Evolutionary conservation across 768 basidiomycete genomes (phyloP).

Genomic region (Agrocybe pediades): DNA sequence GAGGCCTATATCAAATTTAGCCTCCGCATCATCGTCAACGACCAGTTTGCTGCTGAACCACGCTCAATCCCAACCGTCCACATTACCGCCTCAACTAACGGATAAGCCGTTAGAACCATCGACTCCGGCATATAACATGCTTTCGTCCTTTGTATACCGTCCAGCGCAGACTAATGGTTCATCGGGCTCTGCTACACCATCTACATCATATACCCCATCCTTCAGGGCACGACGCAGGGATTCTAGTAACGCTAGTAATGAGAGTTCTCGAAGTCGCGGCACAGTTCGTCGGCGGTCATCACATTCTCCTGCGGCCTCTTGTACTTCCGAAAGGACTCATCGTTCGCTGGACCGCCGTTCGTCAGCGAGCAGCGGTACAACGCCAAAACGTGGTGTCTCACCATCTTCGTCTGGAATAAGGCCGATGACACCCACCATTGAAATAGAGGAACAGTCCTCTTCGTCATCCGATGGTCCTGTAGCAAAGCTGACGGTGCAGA

Average conservation of each 20-base stretch:
- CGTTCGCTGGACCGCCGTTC: conserved; percentile 7
- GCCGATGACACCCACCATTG: conserved; percentile 56
- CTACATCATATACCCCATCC: conserved; percentile 35
- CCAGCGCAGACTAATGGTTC: conserved; percentile 17
- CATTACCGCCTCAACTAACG: conserved; percentile 33
- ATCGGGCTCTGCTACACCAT: conserved; percentile 33
- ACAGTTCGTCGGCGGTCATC: conserved; percentile 7
- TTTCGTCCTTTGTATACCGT: conserved; percentile 56
- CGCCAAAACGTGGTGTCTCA: conserved; percentile 24
- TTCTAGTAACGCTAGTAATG: conserved; percentile 32
- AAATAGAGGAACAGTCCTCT: conserved; percentile 57
- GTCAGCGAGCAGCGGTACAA: conserved; percentile 6
- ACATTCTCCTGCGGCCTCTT: conserved; percentile 11
- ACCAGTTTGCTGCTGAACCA: conserved; percentile 30
- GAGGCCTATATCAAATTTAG: conserved; percentile 20
- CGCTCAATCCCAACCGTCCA: conserved; percentile 10
- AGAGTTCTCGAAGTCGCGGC: conserved; percentile 22
- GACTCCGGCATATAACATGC: conserved; percentile 63
- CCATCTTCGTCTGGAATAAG: conserved; percentile 28
- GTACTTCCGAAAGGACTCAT: conserved; percentile 14
- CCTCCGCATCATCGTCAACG: conserved; percentile 21
- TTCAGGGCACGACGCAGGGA: conserved; percentile 35
- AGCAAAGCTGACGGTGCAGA: conserved; percentile 65
- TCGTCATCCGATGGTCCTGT: conserved; percentile 54
- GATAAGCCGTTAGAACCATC: conserved; percentile 41